Percentiles rank a stretch among this genome's conserved stretches.
Evolutionary conservation across 768 basidiomycete species (phyloP).

Genomic region (Lyophyllum decastes): DNA sequence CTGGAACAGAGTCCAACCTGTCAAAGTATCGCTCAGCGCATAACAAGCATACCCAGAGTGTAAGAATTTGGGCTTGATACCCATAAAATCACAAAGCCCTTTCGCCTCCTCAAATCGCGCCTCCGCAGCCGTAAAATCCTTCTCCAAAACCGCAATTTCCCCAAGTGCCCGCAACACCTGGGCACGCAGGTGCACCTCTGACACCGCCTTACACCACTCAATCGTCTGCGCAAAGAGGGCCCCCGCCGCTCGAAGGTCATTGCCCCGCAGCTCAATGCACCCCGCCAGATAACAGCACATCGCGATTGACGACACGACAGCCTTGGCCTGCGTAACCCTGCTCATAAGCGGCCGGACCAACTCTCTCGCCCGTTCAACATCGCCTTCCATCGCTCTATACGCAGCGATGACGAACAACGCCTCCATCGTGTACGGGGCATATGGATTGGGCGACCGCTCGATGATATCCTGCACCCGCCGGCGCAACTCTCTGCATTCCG

Average conservation of each 20-base stretch:
- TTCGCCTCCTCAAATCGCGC: not conserved
- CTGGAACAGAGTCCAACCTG: too few relatives aligned
- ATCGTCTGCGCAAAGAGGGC: not conserved
- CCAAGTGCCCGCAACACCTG: not conserved
- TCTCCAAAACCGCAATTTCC: not conserved
- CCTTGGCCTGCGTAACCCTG: not conserved
- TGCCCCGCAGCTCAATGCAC: slow-evolving; percentile 2
- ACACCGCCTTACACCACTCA: not conserved
- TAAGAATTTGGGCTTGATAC: not conserved
- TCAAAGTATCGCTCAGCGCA: too few relatives aligned
- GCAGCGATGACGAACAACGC: not conserved
- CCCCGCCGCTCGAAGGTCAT: not conserved
- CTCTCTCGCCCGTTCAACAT: not conserved
- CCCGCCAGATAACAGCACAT: not conserved
- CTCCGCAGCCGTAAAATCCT: not conserved
- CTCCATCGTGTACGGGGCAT: not conserved
- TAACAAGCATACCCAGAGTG: not conserved
- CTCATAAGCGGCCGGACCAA: not conserved
- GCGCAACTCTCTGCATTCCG: not conserved
- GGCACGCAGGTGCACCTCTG: not conserved
- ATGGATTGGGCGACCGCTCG: not conserved
- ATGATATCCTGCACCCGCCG: not conserved
- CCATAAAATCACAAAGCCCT: not conserved
- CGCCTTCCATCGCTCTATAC: slow-evolving; percentile 3
- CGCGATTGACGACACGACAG: not conserved